Evolutionary conservation across 495 filamentous ascomycete genomes (phyloP).

Genomic region (Filosporella fistucella): DNA sequence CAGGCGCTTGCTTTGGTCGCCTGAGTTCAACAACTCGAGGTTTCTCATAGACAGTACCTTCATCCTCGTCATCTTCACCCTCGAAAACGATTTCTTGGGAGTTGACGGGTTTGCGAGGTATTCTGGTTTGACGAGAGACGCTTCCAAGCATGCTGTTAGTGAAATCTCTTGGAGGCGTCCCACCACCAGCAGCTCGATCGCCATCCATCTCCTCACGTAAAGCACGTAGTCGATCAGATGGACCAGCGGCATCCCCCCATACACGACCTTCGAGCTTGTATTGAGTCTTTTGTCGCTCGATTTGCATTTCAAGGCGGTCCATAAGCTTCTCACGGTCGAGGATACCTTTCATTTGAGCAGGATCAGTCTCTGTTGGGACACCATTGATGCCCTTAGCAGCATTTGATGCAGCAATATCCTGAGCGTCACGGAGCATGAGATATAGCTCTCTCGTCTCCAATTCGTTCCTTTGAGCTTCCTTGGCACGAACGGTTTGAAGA

Average conservation of each 20-base stretch:
- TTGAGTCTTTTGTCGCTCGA: constrained; percentile 96
- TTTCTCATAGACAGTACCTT: constrained; percentile 56
- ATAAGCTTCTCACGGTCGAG: constrained; percentile 88
- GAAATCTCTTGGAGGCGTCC: constrained; percentile 33
- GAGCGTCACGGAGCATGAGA: constrained; percentile 96
- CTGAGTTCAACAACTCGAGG: constrained; percentile 63
- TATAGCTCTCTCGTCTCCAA: constrained; percentile 94
- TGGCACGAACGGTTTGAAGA: constrained; percentile 77
- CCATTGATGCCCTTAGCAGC: constrained; percentile 64
- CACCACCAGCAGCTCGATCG: constrained; percentile 29
- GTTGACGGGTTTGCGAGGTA: constrained; percentile 50
- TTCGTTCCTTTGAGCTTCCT: constrained; percentile 92
- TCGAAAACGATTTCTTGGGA: constrained; percentile 37
- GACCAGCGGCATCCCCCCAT: constrained; percentile 77
- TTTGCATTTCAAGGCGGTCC: constrained; percentile 86
- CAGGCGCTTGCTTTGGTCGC: constrained; percentile 71
- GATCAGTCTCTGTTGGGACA: constrained; percentile 53
- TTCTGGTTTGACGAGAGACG: constrained; percentile 54
- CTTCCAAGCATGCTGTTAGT: constrained; percentile 60
- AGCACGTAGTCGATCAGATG: constrained; percentile 87
- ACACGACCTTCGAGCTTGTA: constrained; percentile 95
- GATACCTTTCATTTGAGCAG: constrained; percentile 84
- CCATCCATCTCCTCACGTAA: constrained; percentile 94
- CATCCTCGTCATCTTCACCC: constrained; percentile 36
- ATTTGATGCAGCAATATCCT: constrained; percentile 87